phyloP scores from a whole-genome alignment of 148 eudicot genomes.

The Fagopyrum tataricum region DNA sequence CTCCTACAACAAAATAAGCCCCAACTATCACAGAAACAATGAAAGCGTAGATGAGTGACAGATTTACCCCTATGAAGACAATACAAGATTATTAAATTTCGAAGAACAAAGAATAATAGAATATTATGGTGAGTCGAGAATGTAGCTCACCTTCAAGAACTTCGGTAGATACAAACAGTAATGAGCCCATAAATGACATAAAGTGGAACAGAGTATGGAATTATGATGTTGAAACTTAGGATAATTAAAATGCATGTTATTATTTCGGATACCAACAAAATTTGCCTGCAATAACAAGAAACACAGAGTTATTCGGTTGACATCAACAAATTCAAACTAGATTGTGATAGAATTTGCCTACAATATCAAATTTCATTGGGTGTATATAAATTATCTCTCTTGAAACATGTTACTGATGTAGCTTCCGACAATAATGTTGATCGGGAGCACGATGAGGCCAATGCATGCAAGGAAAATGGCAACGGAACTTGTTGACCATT shows the following conservation, averaged over 20 bases:
- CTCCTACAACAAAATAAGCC: too few relatives aligned
- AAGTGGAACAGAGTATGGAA: slow-evolving; percentile 57
- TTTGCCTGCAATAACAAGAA: slow-evolving; percentile 45
- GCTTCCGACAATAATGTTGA: slow-evolving; percentile 74
- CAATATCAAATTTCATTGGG: too few relatives aligned
- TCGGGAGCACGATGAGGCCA: slow-evolving; percentile 84
- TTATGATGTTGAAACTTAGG: slow-evolving; percentile 50
- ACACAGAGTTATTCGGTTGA: neutral
- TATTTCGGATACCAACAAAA: slow-evolving; percentile 65
- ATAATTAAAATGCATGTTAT: slow-evolving; percentile 60
- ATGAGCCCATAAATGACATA: slow-evolving; percentile 71
- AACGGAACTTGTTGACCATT: slow-evolving; percentile 68
- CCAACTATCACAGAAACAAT: too few relatives aligned
- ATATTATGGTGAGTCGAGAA: too few relatives aligned
- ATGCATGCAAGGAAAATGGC: slow-evolving; percentile 74
- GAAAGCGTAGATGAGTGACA: too few relatives aligned
- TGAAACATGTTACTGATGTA: slow-evolving; percentile 87
- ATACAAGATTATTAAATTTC: neutral
- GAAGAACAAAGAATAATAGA: too few relatives aligned
- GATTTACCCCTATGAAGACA: slow-evolving; percentile 56
- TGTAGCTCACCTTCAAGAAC: slow-evolving; percentile 70
- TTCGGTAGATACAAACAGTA: slow-evolving; percentile 79
- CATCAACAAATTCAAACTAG: too few relatives aligned
- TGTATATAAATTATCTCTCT: slow-evolving; percentile 56
- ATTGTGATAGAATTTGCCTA: too few relatives aligned